Evolutionary conservation across 169 alveolate genomes (phyloP).

Genomic region (Plasmodium berghei): DNA sequence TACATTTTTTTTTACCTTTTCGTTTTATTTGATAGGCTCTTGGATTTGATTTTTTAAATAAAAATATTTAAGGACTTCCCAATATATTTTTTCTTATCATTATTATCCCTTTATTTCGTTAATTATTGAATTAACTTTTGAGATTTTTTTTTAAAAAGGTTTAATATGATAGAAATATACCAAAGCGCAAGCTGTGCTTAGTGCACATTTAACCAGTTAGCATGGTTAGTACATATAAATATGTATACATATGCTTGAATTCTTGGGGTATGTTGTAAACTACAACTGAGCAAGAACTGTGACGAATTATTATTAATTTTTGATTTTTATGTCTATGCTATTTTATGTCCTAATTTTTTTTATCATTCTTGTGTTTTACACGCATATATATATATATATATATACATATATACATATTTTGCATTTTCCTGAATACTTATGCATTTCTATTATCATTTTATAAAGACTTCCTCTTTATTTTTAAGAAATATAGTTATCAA

Average conservation of each 20-base stretch:
- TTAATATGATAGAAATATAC: too few species aligned
- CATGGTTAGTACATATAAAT: not conserved
- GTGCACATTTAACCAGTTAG: too few species aligned
- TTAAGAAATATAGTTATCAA: too few species aligned
- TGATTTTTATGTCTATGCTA: too few species aligned
- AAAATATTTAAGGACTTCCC: slow-evolving; percentile 24
- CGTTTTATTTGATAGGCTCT: slow-evolving; percentile 33
- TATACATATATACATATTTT: not conserved
- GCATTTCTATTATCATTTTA: too few species aligned
- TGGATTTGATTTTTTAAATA: slow-evolving; percentile 75
- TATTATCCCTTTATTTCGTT: not conserved
- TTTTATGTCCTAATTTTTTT: too few species aligned
- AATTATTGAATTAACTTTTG: not conserved
- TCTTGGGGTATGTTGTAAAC: too few species aligned
- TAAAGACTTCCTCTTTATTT: too few species aligned
- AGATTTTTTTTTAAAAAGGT: too few species aligned
- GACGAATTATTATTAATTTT: too few species aligned
- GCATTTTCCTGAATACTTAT: not conserved
- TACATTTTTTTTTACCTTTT: slow-evolving; percentile 18
- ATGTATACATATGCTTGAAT: not conserved
- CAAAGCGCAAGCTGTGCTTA: too few species aligned
- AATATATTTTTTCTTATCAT: slow-evolving; percentile 3
- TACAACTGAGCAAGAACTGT: not conserved
- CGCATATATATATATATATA: not conserved
- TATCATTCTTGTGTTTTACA: not conserved